Evolutionary conservation across 345 rosid genomes (phyloP).

Genomic region (Viola odorata): DNA sequence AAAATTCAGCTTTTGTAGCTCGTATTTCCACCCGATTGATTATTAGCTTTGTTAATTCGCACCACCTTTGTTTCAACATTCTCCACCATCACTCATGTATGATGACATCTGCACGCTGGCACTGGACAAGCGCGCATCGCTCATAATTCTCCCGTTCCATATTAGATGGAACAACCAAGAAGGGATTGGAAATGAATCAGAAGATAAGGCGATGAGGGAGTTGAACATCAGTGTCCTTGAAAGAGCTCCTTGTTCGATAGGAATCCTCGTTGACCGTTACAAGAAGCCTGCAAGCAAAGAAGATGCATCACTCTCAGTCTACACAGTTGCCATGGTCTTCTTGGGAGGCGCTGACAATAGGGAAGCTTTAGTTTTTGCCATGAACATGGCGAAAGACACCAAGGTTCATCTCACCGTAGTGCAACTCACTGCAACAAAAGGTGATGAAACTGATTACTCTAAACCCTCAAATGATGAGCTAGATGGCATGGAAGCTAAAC

Average conservation of each 20-base stretch:
- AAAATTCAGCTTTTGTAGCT: no score
- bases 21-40: no score
- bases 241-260: slow-evolving; percentile 33
- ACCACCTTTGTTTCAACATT: no score
- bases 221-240: slow-evolving; percentile 31
- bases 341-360: slow-evolving; percentile 36
- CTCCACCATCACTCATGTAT: slow-evolving; percentile 16
- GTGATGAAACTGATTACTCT: background rate
- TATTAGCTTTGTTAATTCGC: no score
- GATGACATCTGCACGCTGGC: slow-evolving; percentile 34
- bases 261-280: slow-evolving; percentile 1
- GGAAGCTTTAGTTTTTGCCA: slow-evolving; percentile 31
- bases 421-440: background rate
- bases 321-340: slow-evolving; percentile 20
- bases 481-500: background rate
- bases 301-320: slow-evolving; percentile 14
- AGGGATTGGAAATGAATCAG: slow-evolving; percentile 16
- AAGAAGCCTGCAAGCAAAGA: background rate
- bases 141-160: slow-evolving; percentile 41
- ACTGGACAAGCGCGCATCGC: slow-evolving; percentile 13
- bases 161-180: slow-evolving; percentile 19
- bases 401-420: slow-evolving; percentile 14
- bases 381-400: slow-evolving; percentile 20
- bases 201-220: slow-evolving; percentile 14
- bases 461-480: background rate